Base-by-base conservation (phyloP, 441 rosid genomes). In the Syzygium syzygioides region DNA sequence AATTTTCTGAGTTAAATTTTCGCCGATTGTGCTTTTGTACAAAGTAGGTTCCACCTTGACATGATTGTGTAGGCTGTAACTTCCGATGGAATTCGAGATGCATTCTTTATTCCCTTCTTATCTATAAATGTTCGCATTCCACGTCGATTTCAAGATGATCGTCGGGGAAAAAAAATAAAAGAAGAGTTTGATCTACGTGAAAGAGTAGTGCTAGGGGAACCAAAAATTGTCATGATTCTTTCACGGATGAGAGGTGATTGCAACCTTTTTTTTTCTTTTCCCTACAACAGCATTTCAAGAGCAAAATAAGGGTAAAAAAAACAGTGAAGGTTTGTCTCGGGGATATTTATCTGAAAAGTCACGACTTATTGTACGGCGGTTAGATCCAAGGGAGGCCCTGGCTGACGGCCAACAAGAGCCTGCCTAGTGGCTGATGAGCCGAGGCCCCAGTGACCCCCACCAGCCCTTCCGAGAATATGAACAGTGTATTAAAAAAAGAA, bases 331-430 rank as follows among this genome's bases (percentile, higher is more conserved):
- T 71, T 12, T 41, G 15, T 34, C 14, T 19, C 4, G 4, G 50
- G 8, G 9, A 10, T 19, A 34, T 20, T 34, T 71, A 6, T 20
- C 4, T 37, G 3, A 11, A 71, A 20, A 11, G 9, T 37, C 28
- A 9, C 4, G 4, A 57, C 4, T 11, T 37, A 71, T 37, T 20
- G 25, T 34, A 37, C 15, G 1, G 28, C 6, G 9, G 28, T 14
- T 37, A 20, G 9, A 37, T 20, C 10, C 4, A 1, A 71, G 1
- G 20, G 50, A 20, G 7, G 15, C 14, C 64, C 15, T 12, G 7
- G 15, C 1, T 3, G 8, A 5, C 1, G 6, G n/a, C 15, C 15
- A 15, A 17, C 12, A 8, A 1, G 14, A 12, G 50, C 50, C 10
- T 2, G 8, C 50, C 28, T 0, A 3, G 80, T 20, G 50, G 50